Percentiles rank a stretch among this genome's conserved stretches.
Conservation (phyloP, 257 asterid genomes). For the Datura wrightii region DNA sequence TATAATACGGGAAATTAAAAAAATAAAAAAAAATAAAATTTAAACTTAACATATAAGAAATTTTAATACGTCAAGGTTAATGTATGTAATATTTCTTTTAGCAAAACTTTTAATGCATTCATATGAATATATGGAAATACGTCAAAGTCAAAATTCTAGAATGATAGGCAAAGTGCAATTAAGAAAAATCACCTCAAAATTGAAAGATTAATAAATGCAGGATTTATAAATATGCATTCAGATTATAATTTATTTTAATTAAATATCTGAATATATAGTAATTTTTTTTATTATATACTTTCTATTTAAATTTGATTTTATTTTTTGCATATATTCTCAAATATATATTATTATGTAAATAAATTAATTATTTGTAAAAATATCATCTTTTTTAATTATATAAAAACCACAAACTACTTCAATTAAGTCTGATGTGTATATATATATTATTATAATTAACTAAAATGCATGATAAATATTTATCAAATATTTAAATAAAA, state of each 20-base stretch:
- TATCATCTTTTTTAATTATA: no score
- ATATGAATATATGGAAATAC: background rate
- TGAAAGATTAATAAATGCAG: background rate
- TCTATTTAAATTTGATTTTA: no score
- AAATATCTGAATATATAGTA: no score
- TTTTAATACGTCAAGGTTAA: background rate
- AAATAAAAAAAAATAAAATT: background rate
- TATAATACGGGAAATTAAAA: background rate
- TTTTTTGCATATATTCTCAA: no score
- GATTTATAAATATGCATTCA: background rate
- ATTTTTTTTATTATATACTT: no score
- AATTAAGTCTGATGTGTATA: no score
- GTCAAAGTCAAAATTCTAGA: background rate
- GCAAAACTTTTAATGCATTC: background rate
- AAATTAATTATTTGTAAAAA: no score
- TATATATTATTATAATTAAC: background rate
- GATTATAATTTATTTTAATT: background rate
- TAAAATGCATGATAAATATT: accelerated
- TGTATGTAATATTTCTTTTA: background rate
- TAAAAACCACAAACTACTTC: no score
- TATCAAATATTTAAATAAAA: no score
- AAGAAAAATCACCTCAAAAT: background rate
- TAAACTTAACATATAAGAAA: background rate
- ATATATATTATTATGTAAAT: no score
- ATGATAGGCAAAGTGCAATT: constrained; percentile 10